phyloP scores from a whole-genome alignment of 2,329 filamentous ascomycete species.

The Gnomoniopsis smithogilvyi region DNA sequence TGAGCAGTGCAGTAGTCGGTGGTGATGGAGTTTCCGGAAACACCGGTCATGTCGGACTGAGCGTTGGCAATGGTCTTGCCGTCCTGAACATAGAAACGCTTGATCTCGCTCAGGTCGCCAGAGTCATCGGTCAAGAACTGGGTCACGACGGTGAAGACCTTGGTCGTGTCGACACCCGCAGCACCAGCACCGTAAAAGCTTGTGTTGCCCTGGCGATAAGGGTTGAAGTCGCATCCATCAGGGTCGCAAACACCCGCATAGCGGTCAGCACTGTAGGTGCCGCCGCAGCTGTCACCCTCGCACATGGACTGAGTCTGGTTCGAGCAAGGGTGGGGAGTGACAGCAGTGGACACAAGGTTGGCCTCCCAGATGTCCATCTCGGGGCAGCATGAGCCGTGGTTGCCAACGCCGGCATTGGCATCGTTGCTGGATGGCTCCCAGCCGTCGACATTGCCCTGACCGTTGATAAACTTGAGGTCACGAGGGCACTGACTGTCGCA shows the following conservation, averaged over 20 bases:
- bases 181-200: slow-evolving; percentile 58
- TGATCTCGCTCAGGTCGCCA: slow-evolving; percentile 40
- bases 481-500: slow-evolving; percentile 53
- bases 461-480: slow-evolving; percentile 57
- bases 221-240: slow-evolving; percentile 65
- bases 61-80: slow-evolving; percentile 46
- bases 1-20: slow-evolving; percentile 52
- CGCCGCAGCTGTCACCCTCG: slow-evolving; percentile 43
- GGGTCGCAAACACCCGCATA: slow-evolving; percentile 61
- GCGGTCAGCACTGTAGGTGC: slow-evolving; percentile 45
- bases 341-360: slow-evolving; percentile 19
- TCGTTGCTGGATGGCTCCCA: slow-evolving; percentile 45
- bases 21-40: slow-evolving; percentile 41
- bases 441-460: slow-evolving; percentile 43
- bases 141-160: slow-evolving; percentile 59
- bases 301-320: slow-evolving; percentile 46
- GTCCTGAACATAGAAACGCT: slow-evolving; percentile 58
- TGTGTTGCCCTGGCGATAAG: slow-evolving; percentile 60
- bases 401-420: slow-evolving; percentile 42
- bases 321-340: slow-evolving; percentile 59
- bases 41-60: slow-evolving; percentile 34
- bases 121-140: slow-evolving; percentile 48
- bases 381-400: slow-evolving; percentile 46
- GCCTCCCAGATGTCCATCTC: slow-evolving; percentile 51
- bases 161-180: slow-evolving; percentile 50